Conservation (phyloP, 2,329 filamentous ascomycete species). For the Apiospora marii region DNA sequence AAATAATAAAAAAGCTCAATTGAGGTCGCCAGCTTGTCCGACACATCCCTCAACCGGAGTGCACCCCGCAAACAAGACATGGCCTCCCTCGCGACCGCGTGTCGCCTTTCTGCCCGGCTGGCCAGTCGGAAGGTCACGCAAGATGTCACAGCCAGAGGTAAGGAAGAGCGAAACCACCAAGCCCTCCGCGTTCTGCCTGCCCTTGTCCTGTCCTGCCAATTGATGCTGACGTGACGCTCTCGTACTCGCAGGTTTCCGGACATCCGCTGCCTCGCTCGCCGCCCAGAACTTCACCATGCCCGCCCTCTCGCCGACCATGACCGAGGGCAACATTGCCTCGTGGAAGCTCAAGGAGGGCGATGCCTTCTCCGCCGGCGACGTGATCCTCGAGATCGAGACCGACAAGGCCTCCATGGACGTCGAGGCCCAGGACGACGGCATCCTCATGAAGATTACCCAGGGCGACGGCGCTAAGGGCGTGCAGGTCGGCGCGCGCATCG, state of each 20-base stretch:
- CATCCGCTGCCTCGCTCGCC: slow-evolving; percentile 68
- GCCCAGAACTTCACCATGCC: slow-evolving; percentile 93
- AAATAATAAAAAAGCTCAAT: slow-evolving; percentile 37
- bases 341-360: slow-evolving; percentile 93
- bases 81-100: slow-evolving; percentile 72
- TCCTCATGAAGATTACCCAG: slow-evolving; percentile 83
- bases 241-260: slow-evolving; percentile 64
- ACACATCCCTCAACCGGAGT: slow-evolving; percentile 17
- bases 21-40: slow-evolving; percentile 36
- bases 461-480: slow-evolving; percentile 78
- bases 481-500: slow-evolving; percentile 82
- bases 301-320: slow-evolving; percentile 91
- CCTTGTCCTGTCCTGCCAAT: slow-evolving; percentile 1
- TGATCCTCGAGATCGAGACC: slow-evolving; percentile 90
- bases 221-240: slow-evolving; percentile 7
- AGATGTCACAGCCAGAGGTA: slow-evolving; percentile 66
- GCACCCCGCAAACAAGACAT: slow-evolving; percentile 51
- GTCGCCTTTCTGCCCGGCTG: slow-evolving; percentile 69
- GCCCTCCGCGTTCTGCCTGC: slow-evolving; percentile 22
- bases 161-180: slow-evolving; percentile 34
- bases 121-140: slow-evolving; percentile 60
- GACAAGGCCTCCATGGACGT: slow-evolving; percentile 97
- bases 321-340: slow-evolving; percentile 84
- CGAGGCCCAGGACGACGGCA: slow-evolving; percentile 88
- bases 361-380: slow-evolving; percentile 81